These are phyloP conservation scores for Chenopodium quinoa DNA, from an alignment of 148 eudicot species.

Conservation along the genomic window DNA sequence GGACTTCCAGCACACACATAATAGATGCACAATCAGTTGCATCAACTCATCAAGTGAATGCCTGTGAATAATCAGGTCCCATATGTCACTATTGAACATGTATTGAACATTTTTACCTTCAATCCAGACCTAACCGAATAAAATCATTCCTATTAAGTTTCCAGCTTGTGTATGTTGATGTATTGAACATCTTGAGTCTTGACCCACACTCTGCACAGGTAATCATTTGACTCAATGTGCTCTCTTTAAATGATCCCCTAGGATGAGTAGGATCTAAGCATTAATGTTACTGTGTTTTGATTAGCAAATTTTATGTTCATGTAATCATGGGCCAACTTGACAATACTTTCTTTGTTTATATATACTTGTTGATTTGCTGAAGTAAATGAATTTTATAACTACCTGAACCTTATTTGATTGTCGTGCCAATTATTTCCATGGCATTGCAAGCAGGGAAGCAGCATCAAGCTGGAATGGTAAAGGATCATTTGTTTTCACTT, in stretches of 20 bases:
- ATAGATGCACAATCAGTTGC: background rate
- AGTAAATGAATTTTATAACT: background rate
- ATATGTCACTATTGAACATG: background rate
- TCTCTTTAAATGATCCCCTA: background rate
- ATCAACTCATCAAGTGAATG: background rate
- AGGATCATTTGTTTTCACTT: constrained; percentile 80
- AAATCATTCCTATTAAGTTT: background rate
- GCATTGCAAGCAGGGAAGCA: constrained; percentile 54
- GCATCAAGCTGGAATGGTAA: constrained; percentile 66
- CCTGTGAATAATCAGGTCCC: background rate
- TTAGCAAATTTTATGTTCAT: background rate
- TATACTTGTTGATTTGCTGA: background rate
- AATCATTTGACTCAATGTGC: background rate
- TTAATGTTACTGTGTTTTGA: background rate
- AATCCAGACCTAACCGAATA: background rate
- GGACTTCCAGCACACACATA: background rate
- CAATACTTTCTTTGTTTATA: background rate
- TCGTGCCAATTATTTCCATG: background rate
- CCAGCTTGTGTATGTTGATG: background rate
- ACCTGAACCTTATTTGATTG: background rate
- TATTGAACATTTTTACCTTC: background rate
- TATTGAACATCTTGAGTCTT: background rate
- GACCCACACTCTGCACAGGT: background rate
- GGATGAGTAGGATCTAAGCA: background rate
- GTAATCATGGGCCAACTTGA: background rate